phyloP scores from a whole-genome alignment of 176 grass and related monocot genomes.

The Lolium perenne region DNA sequence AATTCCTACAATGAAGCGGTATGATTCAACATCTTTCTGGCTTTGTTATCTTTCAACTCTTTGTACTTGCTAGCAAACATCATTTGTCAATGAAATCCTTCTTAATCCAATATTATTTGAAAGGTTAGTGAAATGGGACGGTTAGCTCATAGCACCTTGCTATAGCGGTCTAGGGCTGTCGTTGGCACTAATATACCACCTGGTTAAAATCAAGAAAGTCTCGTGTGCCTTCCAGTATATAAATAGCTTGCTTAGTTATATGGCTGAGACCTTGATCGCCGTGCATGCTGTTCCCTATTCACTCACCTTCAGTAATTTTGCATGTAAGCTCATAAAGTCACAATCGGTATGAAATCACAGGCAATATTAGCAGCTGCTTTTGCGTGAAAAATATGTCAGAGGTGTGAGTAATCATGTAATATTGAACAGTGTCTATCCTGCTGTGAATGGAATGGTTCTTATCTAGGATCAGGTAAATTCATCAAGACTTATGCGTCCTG shows the following conservation, averaged over 20 bases:
- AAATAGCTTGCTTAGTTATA: background rate
- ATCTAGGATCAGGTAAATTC: too few species aligned
- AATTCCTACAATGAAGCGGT: constrained; percentile 94
- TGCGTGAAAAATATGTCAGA: background rate
- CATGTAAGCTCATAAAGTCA: background rate
- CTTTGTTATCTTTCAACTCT: background rate
- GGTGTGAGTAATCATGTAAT: background rate
- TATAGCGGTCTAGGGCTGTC: background rate
- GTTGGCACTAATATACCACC: background rate
- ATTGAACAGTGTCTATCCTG: background rate
- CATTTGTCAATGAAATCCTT: background rate
- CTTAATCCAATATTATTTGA: background rate
- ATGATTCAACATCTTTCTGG: constrained; percentile 27
- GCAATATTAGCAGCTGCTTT: constrained; percentile 4
- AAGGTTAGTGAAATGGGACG: background rate
- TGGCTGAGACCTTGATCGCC: background rate
- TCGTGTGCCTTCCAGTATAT: background rate
- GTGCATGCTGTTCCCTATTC: background rate
- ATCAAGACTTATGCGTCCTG: background rate
- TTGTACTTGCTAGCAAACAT: constrained; percentile 6
- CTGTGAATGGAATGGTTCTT: background rate
- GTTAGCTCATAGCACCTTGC: too few species aligned
- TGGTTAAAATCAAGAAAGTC: constrained; percentile 3
- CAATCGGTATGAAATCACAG: background rate
- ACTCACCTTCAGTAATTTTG: background rate